Conservation (phyloP, 768 basidiomycete genomes). For the Hygrophoropsis aurantiaca region DNA sequence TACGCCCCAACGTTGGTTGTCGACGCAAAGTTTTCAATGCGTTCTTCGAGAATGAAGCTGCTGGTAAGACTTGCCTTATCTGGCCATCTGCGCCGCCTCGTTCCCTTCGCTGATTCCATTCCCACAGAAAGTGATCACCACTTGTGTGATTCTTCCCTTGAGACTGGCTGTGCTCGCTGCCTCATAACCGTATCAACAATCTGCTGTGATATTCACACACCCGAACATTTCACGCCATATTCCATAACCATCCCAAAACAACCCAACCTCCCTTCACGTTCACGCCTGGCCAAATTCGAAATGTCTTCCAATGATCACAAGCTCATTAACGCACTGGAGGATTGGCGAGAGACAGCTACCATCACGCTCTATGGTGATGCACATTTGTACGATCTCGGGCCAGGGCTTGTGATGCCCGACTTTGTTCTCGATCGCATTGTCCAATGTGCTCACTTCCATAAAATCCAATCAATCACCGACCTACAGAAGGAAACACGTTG, state of each 20-base stretch:
- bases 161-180: slow-evolving; percentile 17
- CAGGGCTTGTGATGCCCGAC: slow-evolving; percentile 15
- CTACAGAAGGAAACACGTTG: slow-evolving; percentile 20
- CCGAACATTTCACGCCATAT: slow-evolving; percentile 3
- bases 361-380: slow-evolving; percentile 3
- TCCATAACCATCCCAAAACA: background rate
- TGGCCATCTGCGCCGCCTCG: too few relatives aligned
- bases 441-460: slow-evolving; percentile 21
- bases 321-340: slow-evolving; percentile 6
- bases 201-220: slow-evolving; percentile 26
- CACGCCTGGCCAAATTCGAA: slow-evolving; percentile 6
- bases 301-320: slow-evolving; percentile 1
- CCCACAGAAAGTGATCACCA: slow-evolving; percentile 9
- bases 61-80: slow-evolving; percentile 14
- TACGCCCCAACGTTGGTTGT: slow-evolving; percentile 7
- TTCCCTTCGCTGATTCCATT: too few relatives aligned
- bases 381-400: slow-evolving; percentile 8
- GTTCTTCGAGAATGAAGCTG: slow-evolving; percentile 19
- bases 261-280: background rate
- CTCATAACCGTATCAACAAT: slow-evolving; percentile 2
- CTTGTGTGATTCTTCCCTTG: background rate
- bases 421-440: slow-evolving; percentile 17
- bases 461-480: slow-evolving; percentile 12
- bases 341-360: slow-evolving; percentile 13
- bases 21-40: slow-evolving; percentile 12